These are phyloP conservation scores for Malassezia cuniculi DNA, from an alignment of 1,284 basidiomycete species.

Conservation along the genomic window DNA sequence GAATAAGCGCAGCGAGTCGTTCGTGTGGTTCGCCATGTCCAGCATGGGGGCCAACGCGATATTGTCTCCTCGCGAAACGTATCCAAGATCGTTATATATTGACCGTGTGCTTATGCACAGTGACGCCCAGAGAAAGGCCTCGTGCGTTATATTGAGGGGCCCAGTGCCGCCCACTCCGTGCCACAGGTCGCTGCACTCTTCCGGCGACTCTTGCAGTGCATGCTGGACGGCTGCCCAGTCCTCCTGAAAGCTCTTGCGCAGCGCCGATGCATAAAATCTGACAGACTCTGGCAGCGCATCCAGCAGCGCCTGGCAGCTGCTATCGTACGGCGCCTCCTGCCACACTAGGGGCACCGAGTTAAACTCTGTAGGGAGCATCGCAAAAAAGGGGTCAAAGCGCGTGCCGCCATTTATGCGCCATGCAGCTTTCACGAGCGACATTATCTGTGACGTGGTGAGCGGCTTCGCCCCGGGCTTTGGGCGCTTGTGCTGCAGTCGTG, in stretches of 20 bases:
- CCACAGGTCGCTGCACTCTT: constrained; percentile 3
- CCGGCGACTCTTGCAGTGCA: constrained; percentile 6
- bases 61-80: constrained; percentile 31
- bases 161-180: constrained; percentile 3
- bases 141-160: not conserved
- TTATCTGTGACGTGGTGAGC: no score
- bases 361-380: constrained; percentile 20
- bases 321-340: constrained; percentile 4
- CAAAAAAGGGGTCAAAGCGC: constrained; percentile 16
- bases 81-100: constrained; percentile 25
- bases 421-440: no score
- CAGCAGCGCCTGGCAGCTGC: constrained; percentile 12
- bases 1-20: constrained; percentile 18
- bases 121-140: constrained; percentile 28
- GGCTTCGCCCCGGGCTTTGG: no score
- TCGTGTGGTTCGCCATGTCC: constrained; percentile 42
- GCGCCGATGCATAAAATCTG: constrained; percentile 4
- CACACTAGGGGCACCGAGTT: constrained; percentile 23
- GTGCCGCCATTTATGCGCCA: no score
- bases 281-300: constrained; percentile 17
- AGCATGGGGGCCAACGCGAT: constrained; percentile 38
- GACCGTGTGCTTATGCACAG: constrained; percentile 38
- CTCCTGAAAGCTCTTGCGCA: constrained; percentile 17
- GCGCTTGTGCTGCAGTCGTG: no score
- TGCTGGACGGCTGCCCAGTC: constrained; percentile 19